These are phyloP conservation scores for Globisporangium barbulae DNA, from an alignment of 352 stramenopile species.

Conservation along the genomic window DNA sequence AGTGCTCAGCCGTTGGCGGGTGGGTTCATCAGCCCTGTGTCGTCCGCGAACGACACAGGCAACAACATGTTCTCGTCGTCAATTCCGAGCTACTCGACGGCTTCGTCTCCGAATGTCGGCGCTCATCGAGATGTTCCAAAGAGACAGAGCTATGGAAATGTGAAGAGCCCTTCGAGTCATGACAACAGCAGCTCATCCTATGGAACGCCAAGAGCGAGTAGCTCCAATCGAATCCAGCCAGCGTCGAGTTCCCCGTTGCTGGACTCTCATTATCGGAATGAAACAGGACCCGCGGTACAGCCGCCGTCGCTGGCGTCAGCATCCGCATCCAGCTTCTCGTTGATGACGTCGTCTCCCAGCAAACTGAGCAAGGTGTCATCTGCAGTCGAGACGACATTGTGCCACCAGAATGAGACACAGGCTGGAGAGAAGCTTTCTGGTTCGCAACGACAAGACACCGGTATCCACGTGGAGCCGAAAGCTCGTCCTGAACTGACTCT, in stretches of 20 bases:
- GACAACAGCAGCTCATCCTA: neutral
- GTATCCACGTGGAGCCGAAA: neutral
- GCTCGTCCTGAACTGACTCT: neutral
- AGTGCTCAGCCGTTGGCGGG: conserved; percentile 30
- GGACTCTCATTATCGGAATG: neutral
- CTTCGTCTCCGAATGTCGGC: neutral
- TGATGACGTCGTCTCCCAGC: conserved; percentile 11
- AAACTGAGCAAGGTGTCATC: conserved; percentile 3
- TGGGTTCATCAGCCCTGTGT: neutral
- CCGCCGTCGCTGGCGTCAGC: neutral
- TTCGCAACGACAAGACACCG: conserved; percentile 8
- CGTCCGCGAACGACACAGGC: neutral
- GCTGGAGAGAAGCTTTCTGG: neutral
- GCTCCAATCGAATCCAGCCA: conserved; percentile 7
- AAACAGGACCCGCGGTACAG: neutral
- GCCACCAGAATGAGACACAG: neutral
- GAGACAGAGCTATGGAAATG: neutral
- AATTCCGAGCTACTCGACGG: neutral
- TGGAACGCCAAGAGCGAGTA: conserved; percentile 5
- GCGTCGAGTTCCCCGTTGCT: conserved; percentile 8
- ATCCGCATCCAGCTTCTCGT: conserved; percentile 7
- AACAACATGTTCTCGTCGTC: conserved; percentile 1
- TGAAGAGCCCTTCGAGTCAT: neutral
- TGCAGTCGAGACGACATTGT: neutral
- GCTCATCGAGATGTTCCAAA: conserved; percentile 1